phyloP scores from a whole-genome alignment of 2,329 filamentous ascomycete genomes.

The Polytolypa hystricis region DNA sequence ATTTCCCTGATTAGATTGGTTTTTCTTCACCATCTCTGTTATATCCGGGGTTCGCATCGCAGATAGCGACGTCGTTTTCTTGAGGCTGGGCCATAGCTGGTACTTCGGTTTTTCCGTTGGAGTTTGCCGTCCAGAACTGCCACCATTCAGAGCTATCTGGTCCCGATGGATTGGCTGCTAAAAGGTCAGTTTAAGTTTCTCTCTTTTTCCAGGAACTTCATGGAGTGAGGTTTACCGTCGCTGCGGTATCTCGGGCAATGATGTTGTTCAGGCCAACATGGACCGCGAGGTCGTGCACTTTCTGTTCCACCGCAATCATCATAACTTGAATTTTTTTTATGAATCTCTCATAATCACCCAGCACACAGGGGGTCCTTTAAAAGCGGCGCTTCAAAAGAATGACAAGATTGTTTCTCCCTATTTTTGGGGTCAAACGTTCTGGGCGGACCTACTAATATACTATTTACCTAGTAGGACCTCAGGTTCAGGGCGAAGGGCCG shows the following conservation, averaged over 20 bases:
- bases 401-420: too few species aligned
- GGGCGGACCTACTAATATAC: too few species aligned
- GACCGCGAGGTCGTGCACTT: constrained; percentile 9
- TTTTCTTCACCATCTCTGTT: constrained; percentile 6
- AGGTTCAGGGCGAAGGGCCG: too few species aligned
- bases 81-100: constrained; percentile 16
- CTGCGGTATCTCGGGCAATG: constrained; percentile 15
- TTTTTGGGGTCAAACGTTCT: too few species aligned
- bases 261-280: constrained; percentile 17
- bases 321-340: too few species aligned
- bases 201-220: neutral
- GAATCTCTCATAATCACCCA: too few species aligned
- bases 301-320: constrained; percentile 6
- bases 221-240: constrained; percentile 11
- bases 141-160: neutral
- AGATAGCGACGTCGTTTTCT: constrained; percentile 9
- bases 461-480: too few species aligned
- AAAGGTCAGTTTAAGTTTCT: neutral
- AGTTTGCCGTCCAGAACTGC: constrained; percentile 7
- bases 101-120: constrained; percentile 13
- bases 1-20: constrained; percentile 9
- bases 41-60: constrained; percentile 11
- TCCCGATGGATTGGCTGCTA: neutral
- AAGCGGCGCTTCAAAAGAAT: too few species aligned
- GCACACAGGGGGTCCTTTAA: too few species aligned